These are phyloP conservation scores for Cryptococcus depauperatus DNA, from an alignment of 1,284 basidiomycete species.

Conservation along the genomic window DNA sequence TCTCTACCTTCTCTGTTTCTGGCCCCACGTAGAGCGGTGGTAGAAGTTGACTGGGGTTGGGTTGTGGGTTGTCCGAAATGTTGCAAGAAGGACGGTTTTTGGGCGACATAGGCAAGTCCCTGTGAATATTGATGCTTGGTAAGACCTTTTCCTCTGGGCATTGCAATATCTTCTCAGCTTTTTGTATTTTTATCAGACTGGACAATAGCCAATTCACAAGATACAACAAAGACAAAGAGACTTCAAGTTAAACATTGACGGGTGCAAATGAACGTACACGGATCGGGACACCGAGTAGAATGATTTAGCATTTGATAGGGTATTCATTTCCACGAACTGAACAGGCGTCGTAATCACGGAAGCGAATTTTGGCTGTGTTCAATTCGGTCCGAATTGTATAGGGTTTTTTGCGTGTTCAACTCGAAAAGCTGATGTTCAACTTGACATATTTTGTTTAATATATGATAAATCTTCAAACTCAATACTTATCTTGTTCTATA, in stretches of 20 bases:
- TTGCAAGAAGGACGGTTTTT: slow-evolving; percentile 34
- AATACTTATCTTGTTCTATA: no score
- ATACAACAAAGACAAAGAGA: slow-evolving; percentile 1
- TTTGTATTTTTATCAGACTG: no score
- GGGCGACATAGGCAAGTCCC: slow-evolving; percentile 34
- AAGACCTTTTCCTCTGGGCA: slow-evolving; percentile 9
- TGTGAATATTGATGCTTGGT: slow-evolving; percentile 22
- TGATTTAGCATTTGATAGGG: slow-evolving; percentile 75
- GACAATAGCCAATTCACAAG: slow-evolving; percentile 4
- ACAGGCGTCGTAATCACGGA: no score
- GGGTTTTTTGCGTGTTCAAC: no score
- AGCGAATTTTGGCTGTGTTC: no score
- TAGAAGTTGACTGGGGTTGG: slow-evolving; percentile 11
- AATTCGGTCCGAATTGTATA: no score
- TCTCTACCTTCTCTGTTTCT: no score
- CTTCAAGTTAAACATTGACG: neutral
- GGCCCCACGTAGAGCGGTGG: slow-evolving; percentile 4
- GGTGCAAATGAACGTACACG: neutral
- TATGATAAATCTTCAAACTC: no score
- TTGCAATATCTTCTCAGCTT: no score
- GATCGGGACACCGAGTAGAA: neutral
- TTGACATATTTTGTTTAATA: no score
- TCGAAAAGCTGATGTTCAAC: no score
- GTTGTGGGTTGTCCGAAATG: slow-evolving; percentile 32
- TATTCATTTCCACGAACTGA: slow-evolving; percentile 53